phyloP scores from a whole-genome alignment of 306 rosid genomes.

The Glycine soja region DNA sequence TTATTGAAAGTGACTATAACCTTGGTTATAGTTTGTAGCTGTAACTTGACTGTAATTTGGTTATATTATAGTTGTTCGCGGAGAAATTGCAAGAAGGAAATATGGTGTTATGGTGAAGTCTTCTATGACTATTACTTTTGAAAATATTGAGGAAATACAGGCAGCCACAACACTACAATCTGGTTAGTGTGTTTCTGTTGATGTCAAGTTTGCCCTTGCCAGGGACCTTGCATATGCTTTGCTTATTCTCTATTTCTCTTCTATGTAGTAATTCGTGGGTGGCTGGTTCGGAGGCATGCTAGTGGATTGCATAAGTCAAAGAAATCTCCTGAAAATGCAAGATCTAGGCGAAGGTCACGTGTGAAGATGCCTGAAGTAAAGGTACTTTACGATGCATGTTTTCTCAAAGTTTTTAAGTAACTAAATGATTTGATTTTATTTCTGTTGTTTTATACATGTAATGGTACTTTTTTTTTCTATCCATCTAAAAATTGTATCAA shows the following conservation, averaged over 20 bases:
- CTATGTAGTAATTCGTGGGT: slow-evolving; percentile 71
- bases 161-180: slow-evolving; percentile 69
- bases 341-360: slow-evolving; percentile 53
- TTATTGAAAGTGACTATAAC: background rate
- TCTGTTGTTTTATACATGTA: slow-evolving; percentile 1
- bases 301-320: slow-evolving; percentile 42
- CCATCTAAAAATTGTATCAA: slow-evolving; percentile 16
- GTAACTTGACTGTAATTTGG: slow-evolving; percentile 14
- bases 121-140: slow-evolving; percentile 51
- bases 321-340: slow-evolving; percentile 55
- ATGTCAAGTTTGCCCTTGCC: slow-evolving; percentile 31
- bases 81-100: slow-evolving; percentile 67
- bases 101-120: slow-evolving; percentile 54
- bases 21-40: background rate
- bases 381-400: slow-evolving; percentile 53
- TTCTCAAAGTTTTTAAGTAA: slow-evolving; percentile 19
- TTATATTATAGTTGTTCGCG: slow-evolving; percentile 71
- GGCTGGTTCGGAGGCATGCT: slow-evolving; percentile 66
- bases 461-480: slow-evolving; percentile 3
- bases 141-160: slow-evolving; percentile 56
- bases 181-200: slow-evolving; percentile 56
- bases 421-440: slow-evolving; percentile 15
- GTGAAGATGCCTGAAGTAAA: slow-evolving; percentile 62
- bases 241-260: slow-evolving; percentile 37
- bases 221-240: slow-evolving; percentile 39